These are phyloP conservation scores for Leccinellum rugosiceps DNA, from an alignment of 768 basidiomycete species.

Conservation along the genomic window DNA sequence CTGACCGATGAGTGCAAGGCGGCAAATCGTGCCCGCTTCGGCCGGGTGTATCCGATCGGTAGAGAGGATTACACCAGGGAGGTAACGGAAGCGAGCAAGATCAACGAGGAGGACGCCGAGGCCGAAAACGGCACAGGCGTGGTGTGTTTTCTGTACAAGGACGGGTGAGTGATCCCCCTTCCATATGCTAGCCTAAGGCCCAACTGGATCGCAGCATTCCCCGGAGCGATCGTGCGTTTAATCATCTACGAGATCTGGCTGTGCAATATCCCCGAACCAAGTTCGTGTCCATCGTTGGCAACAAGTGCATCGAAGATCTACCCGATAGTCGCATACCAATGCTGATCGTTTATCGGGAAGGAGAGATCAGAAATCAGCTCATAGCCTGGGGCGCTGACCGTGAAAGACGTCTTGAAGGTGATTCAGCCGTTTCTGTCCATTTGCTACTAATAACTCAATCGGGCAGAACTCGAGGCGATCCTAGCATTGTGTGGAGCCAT, in stretches of 20 bases:
- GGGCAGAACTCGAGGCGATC: constrained; percentile 66
- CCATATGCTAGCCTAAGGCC: neutral
- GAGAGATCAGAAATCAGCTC: constrained; percentile 86
- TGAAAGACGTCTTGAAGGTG: constrained; percentile 78
- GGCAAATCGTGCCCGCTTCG: constrained; percentile 68
- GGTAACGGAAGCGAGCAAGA: constrained; percentile 87
- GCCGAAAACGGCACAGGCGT: constrained; percentile 84
- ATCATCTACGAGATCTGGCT: constrained; percentile 70
- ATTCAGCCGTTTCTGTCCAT: constrained; percentile 6
- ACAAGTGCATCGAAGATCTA: constrained; percentile 95
- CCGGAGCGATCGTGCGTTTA: constrained; percentile 71
- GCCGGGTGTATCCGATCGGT: constrained; percentile 82
- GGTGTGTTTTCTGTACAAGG: constrained; percentile 92
- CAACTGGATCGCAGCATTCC: constrained; percentile 54
- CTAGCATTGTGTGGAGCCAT: constrained; percentile 65
- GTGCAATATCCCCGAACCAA: constrained; percentile 87
- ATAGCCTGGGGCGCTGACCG: constrained; percentile 80
- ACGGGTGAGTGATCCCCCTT: constrained; percentile 59
- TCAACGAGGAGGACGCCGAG: constrained; percentile 61
- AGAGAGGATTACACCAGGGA: constrained; percentile 93
- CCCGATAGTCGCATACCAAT: constrained; percentile 91
- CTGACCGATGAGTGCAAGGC: constrained; percentile 59
- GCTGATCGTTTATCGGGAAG: constrained; percentile 87
- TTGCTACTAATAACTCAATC: neutral
- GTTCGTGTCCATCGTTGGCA: constrained; percentile 92